Conservation (phyloP, 805 yeast species). For the Candida berthetii region DNA sequence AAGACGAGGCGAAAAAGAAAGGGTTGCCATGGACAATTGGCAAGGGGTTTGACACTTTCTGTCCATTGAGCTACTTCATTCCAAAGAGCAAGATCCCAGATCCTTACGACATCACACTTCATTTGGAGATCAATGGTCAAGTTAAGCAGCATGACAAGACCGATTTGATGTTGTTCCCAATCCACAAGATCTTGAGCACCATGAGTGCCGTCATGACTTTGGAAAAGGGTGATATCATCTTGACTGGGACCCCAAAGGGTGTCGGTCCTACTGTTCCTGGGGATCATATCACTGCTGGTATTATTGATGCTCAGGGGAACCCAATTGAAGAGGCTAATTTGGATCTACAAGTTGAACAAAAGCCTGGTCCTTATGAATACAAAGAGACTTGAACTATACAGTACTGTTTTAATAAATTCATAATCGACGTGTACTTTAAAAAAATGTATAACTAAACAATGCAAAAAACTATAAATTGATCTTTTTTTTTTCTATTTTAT, state of each 20-base stretch:
- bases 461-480: not conserved
- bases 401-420: not conserved
- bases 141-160: constrained; percentile 71
- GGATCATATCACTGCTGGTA: constrained; percentile 62
- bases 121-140: constrained; percentile 65
- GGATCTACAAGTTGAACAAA: constrained; percentile 28
- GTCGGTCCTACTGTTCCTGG: constrained; percentile 85
- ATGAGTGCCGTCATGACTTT: constrained; percentile 90
- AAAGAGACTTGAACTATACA: constrained; percentile 27
- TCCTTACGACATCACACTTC: constrained; percentile 64
- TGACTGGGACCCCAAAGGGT: constrained; percentile 98
- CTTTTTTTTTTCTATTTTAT: no score
- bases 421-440: no score
- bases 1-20: constrained; percentile 86
- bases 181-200: constrained; percentile 71
- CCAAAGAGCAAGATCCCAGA: constrained; percentile 60
- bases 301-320: constrained; percentile 45
- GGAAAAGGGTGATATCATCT: constrained; percentile 82
- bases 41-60: constrained; percentile 94
- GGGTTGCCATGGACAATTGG: constrained; percentile 97
- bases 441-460: not conserved
- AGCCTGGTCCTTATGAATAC: constrained; percentile 57
- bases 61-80: constrained; percentile 77
- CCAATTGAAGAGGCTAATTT: constrained; percentile 41
- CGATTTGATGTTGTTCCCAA: constrained; percentile 79